Conservation (phyloP, 768 basidiomycete species). For the Macrolepiota dolichaula region DNA sequence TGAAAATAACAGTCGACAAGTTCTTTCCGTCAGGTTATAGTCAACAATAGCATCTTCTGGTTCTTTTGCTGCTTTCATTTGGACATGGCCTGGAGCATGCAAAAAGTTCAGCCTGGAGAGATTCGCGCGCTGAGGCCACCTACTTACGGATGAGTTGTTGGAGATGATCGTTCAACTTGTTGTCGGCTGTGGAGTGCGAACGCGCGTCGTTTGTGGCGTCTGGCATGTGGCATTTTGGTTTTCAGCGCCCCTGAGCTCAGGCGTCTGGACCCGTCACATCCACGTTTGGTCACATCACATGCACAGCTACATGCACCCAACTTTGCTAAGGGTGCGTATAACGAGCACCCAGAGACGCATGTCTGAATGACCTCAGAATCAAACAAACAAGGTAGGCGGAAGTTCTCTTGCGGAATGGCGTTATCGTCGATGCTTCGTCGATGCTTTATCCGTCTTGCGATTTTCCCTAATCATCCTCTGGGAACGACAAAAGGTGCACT, state of each 20-base stretch:
- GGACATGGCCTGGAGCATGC: not conserved
- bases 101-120: not conserved
- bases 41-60: not conserved
- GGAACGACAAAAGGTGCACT: too few relatives aligned
- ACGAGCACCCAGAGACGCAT: too few relatives aligned
- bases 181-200: not conserved
- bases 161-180: not conserved
- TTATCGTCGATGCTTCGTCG: too few relatives aligned
- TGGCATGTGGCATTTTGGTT: not conserved
- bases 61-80: not conserved
- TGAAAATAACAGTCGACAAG: slow-evolving; percentile 2
- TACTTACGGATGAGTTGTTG: not conserved
- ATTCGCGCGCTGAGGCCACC: too few relatives aligned
- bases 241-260: not conserved
- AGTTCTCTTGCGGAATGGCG: too few relatives aligned
- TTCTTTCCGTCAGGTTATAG: not conserved
- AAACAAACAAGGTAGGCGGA: too few relatives aligned
- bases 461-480: too few relatives aligned
- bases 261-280: not conserved
- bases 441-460: too few relatives aligned
- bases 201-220: not conserved
- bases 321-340: too few relatives aligned
- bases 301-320: too few relatives aligned
- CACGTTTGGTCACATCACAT: slow-evolving; percentile 13
- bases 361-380: too few relatives aligned